These are phyloP conservation scores for Cryphonectria radicalis DNA, from an alignment of 2,329 filamentous ascomycete genomes.

Conservation along the genomic window DNA sequence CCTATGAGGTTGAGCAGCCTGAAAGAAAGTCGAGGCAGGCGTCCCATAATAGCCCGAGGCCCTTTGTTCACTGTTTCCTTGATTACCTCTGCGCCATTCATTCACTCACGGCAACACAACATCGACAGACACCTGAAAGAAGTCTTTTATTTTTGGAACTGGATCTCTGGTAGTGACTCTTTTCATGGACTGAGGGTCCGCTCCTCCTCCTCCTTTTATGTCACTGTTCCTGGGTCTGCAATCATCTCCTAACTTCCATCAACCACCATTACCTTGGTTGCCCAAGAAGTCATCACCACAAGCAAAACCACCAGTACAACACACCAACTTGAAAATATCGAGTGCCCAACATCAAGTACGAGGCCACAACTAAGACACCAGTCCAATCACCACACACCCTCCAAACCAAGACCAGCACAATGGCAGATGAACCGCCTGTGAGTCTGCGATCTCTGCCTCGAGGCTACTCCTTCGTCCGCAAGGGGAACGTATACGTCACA, in stretches of 20 bases:
- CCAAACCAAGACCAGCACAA: not conserved
- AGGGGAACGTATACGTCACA: constrained; percentile 49
- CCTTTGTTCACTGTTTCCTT: constrained; percentile 1
- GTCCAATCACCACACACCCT: not conserved
- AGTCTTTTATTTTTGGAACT: not conserved
- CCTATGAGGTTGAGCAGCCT: not conserved
- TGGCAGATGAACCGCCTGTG: constrained; percentile 16
- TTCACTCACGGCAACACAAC: too few relatives aligned
- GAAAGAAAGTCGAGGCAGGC: not conserved
- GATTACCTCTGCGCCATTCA: not conserved
- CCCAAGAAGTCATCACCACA: not conserved
- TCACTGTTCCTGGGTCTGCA: not conserved
- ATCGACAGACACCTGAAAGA: not conserved
- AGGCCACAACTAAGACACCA: not conserved
- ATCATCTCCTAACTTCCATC: not conserved
- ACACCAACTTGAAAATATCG: not conserved
- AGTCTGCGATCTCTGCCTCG: constrained; percentile 39
- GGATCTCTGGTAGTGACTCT: not conserved
- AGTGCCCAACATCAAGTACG: not conserved
- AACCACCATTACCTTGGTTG: not conserved
- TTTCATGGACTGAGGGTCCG: too few relatives aligned
- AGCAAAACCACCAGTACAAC: not conserved
- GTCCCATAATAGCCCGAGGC: not conserved
- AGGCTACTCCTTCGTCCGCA: constrained; percentile 47
- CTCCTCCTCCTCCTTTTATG: not conserved